phyloP scores from a whole-genome alignment of 176 grass and related monocot species.

The Juncus effusus region DNA sequence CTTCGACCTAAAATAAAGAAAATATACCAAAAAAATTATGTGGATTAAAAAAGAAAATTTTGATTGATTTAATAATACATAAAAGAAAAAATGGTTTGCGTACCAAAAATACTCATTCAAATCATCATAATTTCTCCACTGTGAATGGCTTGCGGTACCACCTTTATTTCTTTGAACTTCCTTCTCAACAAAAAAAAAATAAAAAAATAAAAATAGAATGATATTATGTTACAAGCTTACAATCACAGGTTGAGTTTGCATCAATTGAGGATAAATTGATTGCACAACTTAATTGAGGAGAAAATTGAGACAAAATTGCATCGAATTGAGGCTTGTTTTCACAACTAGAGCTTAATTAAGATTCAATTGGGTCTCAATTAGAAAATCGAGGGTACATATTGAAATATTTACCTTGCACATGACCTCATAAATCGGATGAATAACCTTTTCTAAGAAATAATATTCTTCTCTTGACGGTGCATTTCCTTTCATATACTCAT shows the following conservation, averaged over 20 bases:
- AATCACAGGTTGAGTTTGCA: too few species aligned
- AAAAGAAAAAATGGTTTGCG: slow-evolving; percentile 12
- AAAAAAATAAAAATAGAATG: slow-evolving; percentile 6
- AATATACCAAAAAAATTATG: neutral
- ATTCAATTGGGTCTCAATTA: neutral
- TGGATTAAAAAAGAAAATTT: neutral
- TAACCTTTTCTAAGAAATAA: slow-evolving; percentile 62
- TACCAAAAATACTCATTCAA: slow-evolving; percentile 98
- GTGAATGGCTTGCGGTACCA: slow-evolving; percentile 79
- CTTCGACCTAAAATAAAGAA: slow-evolving; percentile 61
- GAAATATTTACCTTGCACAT: slow-evolving; percentile 59
- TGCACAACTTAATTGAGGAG: too few species aligned
- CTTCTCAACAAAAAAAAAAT: slow-evolving; percentile 49
- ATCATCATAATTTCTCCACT: slow-evolving; percentile 98
- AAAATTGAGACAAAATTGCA: too few species aligned
- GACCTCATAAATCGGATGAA: slow-evolving; percentile 68
- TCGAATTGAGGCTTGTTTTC: too few species aligned
- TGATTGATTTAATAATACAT: neutral
- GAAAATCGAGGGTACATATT: slow-evolving; percentile 10
- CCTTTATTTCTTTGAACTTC: slow-evolving; percentile 56
- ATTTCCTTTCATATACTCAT: slow-evolving; percentile 33
- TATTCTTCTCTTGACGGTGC: slow-evolving; percentile 24
- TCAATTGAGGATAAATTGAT: too few species aligned
- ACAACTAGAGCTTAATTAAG: too few species aligned
- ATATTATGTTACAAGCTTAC: neutral